phyloP scores from a whole-genome alignment of 257 asterid genomes.

The Salvia splendens region DNA sequence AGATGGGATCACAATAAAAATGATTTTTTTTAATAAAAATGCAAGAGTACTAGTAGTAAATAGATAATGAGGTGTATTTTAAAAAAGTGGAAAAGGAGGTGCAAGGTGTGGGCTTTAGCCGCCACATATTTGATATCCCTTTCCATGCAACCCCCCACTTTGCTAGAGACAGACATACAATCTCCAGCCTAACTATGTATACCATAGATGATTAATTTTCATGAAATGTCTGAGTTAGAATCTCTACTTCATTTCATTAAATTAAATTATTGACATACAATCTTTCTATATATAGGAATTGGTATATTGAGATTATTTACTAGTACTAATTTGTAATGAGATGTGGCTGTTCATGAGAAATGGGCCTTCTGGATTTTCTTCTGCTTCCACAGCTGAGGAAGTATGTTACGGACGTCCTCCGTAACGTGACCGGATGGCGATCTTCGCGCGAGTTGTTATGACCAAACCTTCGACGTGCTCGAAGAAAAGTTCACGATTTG shows the following conservation, averaged over 20 bases:
- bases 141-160: background rate
- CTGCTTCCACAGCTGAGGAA: constrained; percentile 71
- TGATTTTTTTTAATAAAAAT: too few relatives aligned
- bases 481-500: too few relatives aligned
- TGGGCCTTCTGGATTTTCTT: constrained; percentile 66
- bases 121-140: constrained; percentile 9
- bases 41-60: too few relatives aligned
- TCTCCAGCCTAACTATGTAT: background rate
- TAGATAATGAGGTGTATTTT: too few relatives aligned
- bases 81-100: too few relatives aligned
- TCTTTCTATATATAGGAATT: background rate
- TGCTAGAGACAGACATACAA: background rate
- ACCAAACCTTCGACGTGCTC: too few relatives aligned
- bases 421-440: too few relatives aligned
- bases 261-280: too few relatives aligned
- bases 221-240: background rate
- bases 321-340: background rate
- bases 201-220: background rate
- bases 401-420: too few relatives aligned
- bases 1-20: too few relatives aligned
- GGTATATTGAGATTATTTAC: background rate
- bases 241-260: too few relatives aligned
- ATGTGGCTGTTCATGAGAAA: constrained; percentile 54
- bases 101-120: background rate
- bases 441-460: too few relatives aligned